These are phyloP conservation scores for Exophiala calicioides DNA, from an alignment of 2,329 filamentous ascomycete genomes.

Conservation along the genomic window DNA sequence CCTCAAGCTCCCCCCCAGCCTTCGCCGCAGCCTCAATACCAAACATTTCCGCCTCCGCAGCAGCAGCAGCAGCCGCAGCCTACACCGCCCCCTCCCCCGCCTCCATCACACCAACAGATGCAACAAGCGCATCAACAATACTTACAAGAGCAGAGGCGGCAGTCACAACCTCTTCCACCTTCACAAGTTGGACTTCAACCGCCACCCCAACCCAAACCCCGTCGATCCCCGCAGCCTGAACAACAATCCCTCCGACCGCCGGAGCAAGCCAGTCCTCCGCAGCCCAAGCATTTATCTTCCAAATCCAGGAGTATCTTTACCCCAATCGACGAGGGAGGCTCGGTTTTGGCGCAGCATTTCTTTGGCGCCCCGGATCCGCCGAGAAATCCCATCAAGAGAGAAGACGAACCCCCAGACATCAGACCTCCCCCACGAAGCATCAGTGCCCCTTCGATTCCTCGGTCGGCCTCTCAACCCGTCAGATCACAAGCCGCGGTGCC, in stretches of 20 bases:
- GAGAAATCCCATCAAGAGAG: conserved; percentile 42
- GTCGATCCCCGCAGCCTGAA: conserved; percentile 41
- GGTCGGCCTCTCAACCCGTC: conserved; percentile 53
- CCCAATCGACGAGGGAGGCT: conserved; percentile 89
- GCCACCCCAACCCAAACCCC: conserved; percentile 55
- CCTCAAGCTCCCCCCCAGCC: conserved; percentile 36
- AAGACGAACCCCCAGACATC: conserved; percentile 61
- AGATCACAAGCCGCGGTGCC: conserved; percentile 58
- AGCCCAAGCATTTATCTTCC: conserved; percentile 63
- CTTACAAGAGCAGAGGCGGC: conserved; percentile 72
- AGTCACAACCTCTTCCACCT: conserved; percentile 63
- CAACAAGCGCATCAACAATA: conserved; percentile 67
- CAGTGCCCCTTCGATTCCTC: conserved; percentile 17
- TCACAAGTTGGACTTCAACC: conserved; percentile 60
- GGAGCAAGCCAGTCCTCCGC: conserved; percentile 46
- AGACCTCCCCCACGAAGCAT: conserved; percentile 53
- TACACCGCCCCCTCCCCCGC: conserved; percentile 47
- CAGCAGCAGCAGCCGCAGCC: conserved; percentile 45
- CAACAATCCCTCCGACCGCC: conserved; percentile 35
- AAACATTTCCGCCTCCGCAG: conserved; percentile 44
- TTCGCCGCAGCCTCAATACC: conserved; percentile 40
- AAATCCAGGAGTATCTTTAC: conserved; percentile 95
- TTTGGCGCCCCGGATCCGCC: conserved; percentile 61
- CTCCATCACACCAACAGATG: conserved; percentile 43
- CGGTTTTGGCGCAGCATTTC: conserved; percentile 80